Evolutionary conservation across 192 early-diverging fungal species (phyloP), one percentile per base, ranked within the genome.

Genomic region (Backusella circina): DNA sequence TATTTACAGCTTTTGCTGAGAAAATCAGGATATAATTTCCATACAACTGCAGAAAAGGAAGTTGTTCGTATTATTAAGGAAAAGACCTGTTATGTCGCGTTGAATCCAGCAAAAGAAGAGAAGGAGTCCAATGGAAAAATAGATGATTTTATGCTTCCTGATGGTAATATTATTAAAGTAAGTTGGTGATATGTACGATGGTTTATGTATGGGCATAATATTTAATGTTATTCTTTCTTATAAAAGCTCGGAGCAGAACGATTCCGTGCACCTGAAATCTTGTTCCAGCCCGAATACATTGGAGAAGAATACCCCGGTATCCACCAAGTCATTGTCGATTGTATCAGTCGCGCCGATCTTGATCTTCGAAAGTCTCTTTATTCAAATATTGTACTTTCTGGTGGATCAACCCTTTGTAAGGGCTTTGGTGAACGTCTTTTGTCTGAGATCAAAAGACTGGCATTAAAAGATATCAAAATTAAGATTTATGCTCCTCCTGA

Each of bases 401-500:
- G 98, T 77, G 98, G 98, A n/a, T 92, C 95, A 16, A 98, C 98
- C 26, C 84, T 99, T 18, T 93, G 85, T 71, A 92, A 90, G 77
- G 93, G 96, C 54, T 98, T 98, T 84, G 96, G 96, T 67, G 97
- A 98, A 73, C 90, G 97, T 12, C 78, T 99, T 71, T 87, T 99
- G 84, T 82, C 84, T 57, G 98, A 99, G 82, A 87, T 98, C 69
- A 94, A 93, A 73, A 95, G 93, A 78, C 83, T 95, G 73, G 94
- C 96, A 6, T 79, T 95, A 44, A 96, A 95, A 79, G 97, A 98
- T 76, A 88, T 95, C 78, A 99, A 98, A 86, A 97, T 99, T 81
- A 98, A 96, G 81, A 98, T 99, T 75, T 95, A 91, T 37, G 97
- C 97, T 0, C 97, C 96, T 50, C 97, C 95, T 31, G 98, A 99